Base-by-base conservation (phyloP, 1,284 basidiomycete species). In the Irpex sp. region DNA sequence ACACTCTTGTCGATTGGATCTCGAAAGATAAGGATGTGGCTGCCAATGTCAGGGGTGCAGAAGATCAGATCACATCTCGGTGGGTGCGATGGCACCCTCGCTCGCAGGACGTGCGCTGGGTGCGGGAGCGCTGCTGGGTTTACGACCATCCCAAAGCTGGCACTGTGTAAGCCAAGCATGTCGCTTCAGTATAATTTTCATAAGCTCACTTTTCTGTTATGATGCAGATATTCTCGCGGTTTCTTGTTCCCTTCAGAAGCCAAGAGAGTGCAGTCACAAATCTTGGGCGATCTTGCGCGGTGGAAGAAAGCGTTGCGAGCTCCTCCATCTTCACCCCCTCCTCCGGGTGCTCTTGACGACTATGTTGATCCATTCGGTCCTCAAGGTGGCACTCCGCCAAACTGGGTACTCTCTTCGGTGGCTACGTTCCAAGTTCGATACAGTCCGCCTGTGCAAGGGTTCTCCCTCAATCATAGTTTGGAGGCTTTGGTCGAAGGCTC, bases 221-320 rank as follows among this genome's bases (percentile, higher is more conserved):
- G 57, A n/a, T 39, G 46, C 71, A 93, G 88, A 63, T 98, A 98
- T 74, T 89, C 94, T 4, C 97, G 98, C 76, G 97, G 97, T 0
- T 99, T 94, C 79, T 77, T 98, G n/a, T 99, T 96, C 78, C 97
- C 97, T 0, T 93, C 95, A 21, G 90, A 96, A 73, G 92, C 89
- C 31, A 83, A 84, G 56, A 84, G 89, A 51, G 83, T 95, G 56
- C 87, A 83, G 68, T 70, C 77, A 57, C 79, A 79, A 51, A 74
- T 77, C 61, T 63, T 71, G 57, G 68, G 64, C 55, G 66, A 73
- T 62, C 61, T 75, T 13, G 65, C 68, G 58, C 65, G 65, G 50
- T 65, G 66, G 66, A 66, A 61, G 58, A 66, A 63, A 58, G 65
- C 58, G 11, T 63, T 63, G 49, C n/a, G 53, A 58, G 58, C 63